Percentiles rank a stretch among this genome's conserved stretches.
phyloP scores from a whole-genome alignment of 148 eudicot species.

The Heliosperma pusillum region DNA sequence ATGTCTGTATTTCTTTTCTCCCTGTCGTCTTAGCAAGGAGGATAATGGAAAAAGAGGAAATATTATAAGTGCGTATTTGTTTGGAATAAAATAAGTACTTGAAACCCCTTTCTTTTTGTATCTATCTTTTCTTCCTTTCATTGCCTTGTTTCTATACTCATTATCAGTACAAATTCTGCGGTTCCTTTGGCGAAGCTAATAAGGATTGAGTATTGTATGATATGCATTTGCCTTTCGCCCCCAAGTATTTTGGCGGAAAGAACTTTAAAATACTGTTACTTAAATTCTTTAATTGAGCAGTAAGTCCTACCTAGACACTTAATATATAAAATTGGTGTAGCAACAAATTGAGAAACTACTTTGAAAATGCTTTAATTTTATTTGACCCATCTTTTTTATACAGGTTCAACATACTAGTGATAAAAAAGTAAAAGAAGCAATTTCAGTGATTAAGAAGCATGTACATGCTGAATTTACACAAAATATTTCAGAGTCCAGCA shows the following conservation, averaged over 20 bases:
- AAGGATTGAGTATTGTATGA: too few relatives aligned
- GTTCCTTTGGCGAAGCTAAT: too few relatives aligned
- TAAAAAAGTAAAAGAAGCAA: conserved; percentile 25
- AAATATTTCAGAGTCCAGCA: conserved; percentile 15
- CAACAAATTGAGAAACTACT: not conserved
- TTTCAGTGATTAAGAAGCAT: conserved; percentile 20
- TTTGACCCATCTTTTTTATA: not conserved
- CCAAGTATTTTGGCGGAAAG: not conserved
- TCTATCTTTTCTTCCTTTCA: not conserved
- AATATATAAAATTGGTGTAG: not conserved
- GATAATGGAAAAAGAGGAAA: not conserved
- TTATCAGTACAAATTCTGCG: too few relatives aligned
- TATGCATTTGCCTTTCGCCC: too few relatives aligned
- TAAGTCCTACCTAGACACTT: not conserved
- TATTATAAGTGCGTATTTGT: not conserved
- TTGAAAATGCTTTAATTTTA: not conserved
- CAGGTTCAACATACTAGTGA: conserved; percentile 30
- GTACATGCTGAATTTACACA: conserved; percentile 18
- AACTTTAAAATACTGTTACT: not conserved
- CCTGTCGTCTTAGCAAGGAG: not conserved
- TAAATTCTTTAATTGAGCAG: not conserved
- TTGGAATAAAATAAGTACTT: not conserved
- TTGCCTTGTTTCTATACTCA: too few relatives aligned
- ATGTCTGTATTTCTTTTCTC: not conserved
- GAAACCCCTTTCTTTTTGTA: not conserved